Evolutionary conservation across 2,329 filamentous ascomycete genomes (phyloP).

Genomic region (Fusarium nematophilum): DNA sequence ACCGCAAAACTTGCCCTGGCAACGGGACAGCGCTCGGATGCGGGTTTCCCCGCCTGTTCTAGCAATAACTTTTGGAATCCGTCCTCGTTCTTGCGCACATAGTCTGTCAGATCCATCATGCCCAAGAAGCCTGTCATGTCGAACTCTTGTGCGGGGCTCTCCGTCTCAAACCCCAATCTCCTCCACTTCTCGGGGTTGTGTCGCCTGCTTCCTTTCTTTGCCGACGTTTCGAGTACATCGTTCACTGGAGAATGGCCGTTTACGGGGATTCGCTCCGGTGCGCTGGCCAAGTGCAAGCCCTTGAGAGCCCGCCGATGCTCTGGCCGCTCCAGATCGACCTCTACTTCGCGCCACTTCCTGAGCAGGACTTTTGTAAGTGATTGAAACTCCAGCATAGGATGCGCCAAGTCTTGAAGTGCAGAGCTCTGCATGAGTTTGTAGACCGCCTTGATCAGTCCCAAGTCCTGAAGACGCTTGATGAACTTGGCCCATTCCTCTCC

Average conservation of each 20-base stretch:
- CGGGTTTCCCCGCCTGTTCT: constrained; percentile 82
- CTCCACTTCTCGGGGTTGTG: constrained; percentile 95
- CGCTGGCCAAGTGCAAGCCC: constrained; percentile 84
- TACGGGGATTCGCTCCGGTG: constrained; percentile 65
- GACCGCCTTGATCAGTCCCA: constrained; percentile 92
- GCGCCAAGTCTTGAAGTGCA: constrained; percentile 87
- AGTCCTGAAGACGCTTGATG: constrained; percentile 91
- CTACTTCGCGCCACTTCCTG: constrained; percentile 87
- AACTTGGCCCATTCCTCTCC: constrained; percentile 92
- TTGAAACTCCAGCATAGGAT: constrained; percentile 93
- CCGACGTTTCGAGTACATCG: constrained; percentile 48
- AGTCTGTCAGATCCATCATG: constrained; percentile 98
- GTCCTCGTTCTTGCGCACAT: constrained; percentile 91
- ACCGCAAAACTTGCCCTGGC: constrained; percentile 87
- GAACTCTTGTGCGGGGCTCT: constrained; percentile 89
- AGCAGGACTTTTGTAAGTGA: constrained; percentile 88
- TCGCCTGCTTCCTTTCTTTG: constrained; percentile 71
- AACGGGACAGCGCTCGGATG: constrained; percentile 83
- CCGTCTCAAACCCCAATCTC: constrained; percentile 88
- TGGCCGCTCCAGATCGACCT: constrained; percentile 84
- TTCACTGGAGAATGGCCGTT: constrained; percentile 55
- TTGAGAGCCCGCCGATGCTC: constrained; percentile 92
- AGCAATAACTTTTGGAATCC: constrained; percentile 91
- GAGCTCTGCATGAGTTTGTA: constrained; percentile 96
- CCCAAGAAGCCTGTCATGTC: constrained; percentile 87